Base-by-base conservation (phyloP, 1,139 yeast species). In the Blastobotrys arbuscula region DNA sequence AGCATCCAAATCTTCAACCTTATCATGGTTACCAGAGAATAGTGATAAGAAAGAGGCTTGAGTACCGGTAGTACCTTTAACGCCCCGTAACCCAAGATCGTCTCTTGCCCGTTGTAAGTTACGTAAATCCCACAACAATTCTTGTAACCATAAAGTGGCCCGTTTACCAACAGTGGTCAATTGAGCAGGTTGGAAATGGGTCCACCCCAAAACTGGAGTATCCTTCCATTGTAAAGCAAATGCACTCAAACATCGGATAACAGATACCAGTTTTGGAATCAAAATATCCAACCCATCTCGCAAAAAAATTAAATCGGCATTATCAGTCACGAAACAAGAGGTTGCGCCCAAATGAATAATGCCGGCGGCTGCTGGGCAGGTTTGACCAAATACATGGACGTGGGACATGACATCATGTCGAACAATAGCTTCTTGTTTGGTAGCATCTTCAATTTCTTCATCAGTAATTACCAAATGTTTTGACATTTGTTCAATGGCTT, bases 381-480 rank as follows among this genome's bases (percentile, higher is more conserved):
- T 81, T 59, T 83, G 77, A 57, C 98, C 98, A 67, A 85, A 92
- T 49, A 84, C 87, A 65, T 94, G 98, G 53, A 92, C 97, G 62
- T 92, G 98, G 51, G 98, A 96, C 99, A 92, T 92, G 60, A 92
- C 99, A 69, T 92, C 99, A 70, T 92, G 99, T 74, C 99, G 85
- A 50, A 92, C 97, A 67, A 85, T 89, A 51, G 97, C 96, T 70
- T 92, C 99, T 73, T 92, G 97, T 63, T 79, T 80, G 48, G 92
- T 75, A 41, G 98, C 97, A 52, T 76, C 86, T 49, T 75, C 87
- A 58, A 94, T 88, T 64, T 94, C 97, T 59, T 87, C 92, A 67
- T 92, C 97, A 20, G 97, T 83, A 70, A 92, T 88, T 50, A 71
- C 78, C 62, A 90, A 73, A 67, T 92, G 84, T 20, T 75, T 68